Evolutionary conservation across 1,139 yeast genomes (phyloP).

Genomic region (Magnusiomyces magnusii): DNA sequence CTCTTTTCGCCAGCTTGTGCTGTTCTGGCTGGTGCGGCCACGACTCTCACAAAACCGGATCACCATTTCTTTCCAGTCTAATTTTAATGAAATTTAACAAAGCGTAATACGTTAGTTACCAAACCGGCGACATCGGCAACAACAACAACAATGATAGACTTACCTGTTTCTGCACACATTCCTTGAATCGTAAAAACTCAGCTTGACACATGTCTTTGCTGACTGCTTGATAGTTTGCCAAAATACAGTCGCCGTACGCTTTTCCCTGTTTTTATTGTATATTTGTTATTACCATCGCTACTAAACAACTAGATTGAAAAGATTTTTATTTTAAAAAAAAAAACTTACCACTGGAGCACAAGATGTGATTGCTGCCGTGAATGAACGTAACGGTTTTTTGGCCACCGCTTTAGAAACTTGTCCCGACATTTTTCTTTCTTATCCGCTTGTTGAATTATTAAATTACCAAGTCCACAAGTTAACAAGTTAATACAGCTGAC

Average conservation of each 20-base stretch:
- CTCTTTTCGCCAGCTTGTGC: no score
- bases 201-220: conserved; percentile 48
- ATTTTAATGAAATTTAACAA: not conserved
- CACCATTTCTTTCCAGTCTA: conserved; percentile 9
- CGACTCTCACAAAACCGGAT: no score
- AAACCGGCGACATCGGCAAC: no score
- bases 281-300: no score
- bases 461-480: no score
- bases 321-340: no score
- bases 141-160: conserved; percentile 10
- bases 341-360: not conserved
- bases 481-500: no score
- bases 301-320: no score
- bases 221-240: conserved; percentile 48
- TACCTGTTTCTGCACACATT: conserved; percentile 45
- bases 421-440: no score
- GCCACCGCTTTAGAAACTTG: not conserved
- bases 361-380: not conserved
- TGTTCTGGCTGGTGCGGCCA: no score
- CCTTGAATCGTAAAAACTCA: conserved; percentile 50
- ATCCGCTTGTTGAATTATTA: not conserved
- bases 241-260: conserved; percentile 55
- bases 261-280: conserved; percentile 14
- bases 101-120: not conserved
- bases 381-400: not conserved